These are phyloP conservation scores for Chondrostereum purpureum DNA, from an alignment of 1,284 basidiomycete genomes.

Conservation along the genomic window DNA sequence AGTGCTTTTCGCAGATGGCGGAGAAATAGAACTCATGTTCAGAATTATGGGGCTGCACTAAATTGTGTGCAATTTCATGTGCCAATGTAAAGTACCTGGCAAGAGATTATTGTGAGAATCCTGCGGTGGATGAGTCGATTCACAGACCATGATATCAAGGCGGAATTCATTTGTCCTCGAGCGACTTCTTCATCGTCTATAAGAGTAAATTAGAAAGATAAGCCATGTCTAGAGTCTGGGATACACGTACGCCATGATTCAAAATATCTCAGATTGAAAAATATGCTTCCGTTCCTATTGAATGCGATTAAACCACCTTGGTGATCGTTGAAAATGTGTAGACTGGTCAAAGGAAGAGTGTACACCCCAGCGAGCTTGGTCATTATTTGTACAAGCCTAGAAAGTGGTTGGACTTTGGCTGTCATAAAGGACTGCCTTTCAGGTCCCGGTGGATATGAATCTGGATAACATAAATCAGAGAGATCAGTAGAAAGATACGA, in stretches of 20 bases:
- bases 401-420: slow-evolving; percentile 47
- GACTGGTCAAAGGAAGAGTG: slow-evolving; percentile 55
- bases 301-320: slow-evolving; percentile 86
- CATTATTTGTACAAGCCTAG: slow-evolving; percentile 66
- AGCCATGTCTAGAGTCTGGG: slow-evolving; percentile 1
- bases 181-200: slow-evolving; percentile 68
- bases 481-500: not conserved
- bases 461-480: slow-evolving; percentile 1
- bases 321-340: slow-evolving; percentile 86
- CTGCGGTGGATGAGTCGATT: slow-evolving; percentile 12
- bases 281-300: slow-evolving; percentile 86
- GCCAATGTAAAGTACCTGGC: slow-evolving; percentile 84
- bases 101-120: not conserved
- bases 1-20: slow-evolving; percentile 71
- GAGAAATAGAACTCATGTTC: slow-evolving; percentile 95
- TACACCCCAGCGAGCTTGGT: slow-evolving; percentile 53
- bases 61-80: slow-evolving; percentile 87
- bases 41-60: slow-evolving; percentile 72
- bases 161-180: slow-evolving; percentile 52
- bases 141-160: slow-evolving; percentile 81
- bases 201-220: slow-evolving; percentile 6
- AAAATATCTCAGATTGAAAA: slow-evolving; percentile 85
- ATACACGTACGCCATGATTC: slow-evolving; percentile 76
- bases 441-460: slow-evolving; percentile 15
- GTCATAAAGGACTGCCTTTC: slow-evolving; percentile 43